Evolutionary conservation across 345 rosid genomes (phyloP), one percentile per base, ranked within the genome.

Genomic region (Linum usitatissimum): DNA sequence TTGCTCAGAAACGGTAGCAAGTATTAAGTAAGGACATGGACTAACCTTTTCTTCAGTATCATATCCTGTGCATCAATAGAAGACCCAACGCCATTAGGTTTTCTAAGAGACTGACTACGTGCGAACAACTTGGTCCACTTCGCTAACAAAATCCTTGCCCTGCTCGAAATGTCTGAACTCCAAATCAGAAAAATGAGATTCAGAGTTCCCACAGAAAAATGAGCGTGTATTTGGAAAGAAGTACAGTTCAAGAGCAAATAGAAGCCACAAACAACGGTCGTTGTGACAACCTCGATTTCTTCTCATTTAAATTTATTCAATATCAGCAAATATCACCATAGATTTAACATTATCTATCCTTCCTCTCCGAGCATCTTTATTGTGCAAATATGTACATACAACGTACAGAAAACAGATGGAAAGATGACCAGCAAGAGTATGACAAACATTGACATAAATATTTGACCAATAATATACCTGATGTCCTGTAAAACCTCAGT

Each of bases 101-200:
- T 88, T 79, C 82, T 85, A 68, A 70, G 62, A 55, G 85, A 84
- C 71, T 86, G 97, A 55, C 81, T 76, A 73, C 85, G 83, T 6
- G 88, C 87, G 73, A 90, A 85, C 67, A 85, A 67, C 77, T 84
- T 93, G 79, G 94, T 87, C 99, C 97, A 93, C 68, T 84, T 88
- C 60, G 97, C 73, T 71, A 93, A 67, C 79, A 93, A 82, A 69
- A 79, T 66, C 75, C 83, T 88, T 66, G 99, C 97, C 96, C 95
- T 90, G 96, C 86, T 88, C 78, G 99, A 87, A 83, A 93, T 86
- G 82, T 87, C 99, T 93, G 95, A 93, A 84, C 96, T 90, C 86
- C 91, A 83, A 87, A 87, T 86, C 89, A 93, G 92, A 84, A 83
- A 76, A 76, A 80, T 84, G 84, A 87, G 91, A 83, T 76, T 70